These are phyloP conservation scores for Chaetoceros muelleri DNA, from an alignment of 108 stramenopile genomes.

Conservation along the genomic window DNA sequence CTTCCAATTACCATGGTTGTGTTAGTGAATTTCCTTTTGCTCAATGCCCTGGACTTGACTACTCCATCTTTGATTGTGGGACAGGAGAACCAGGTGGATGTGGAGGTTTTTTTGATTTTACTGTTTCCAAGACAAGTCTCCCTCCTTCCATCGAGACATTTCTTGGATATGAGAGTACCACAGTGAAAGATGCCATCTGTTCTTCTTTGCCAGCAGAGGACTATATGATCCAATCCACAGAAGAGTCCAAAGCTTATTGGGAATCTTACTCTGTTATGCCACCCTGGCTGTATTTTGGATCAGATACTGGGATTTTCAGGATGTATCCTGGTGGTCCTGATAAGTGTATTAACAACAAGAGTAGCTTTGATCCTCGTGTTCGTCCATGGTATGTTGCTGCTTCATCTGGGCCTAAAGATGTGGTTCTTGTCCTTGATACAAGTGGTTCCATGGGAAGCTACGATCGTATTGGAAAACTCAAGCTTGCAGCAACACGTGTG, in stretches of 20 bases:
- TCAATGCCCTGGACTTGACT: background rate
- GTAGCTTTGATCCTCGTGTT: conserved; percentile 38
- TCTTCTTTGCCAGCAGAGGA: background rate
- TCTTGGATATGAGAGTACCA: background rate
- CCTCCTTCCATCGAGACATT: background rate
- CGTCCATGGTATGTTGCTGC: conserved; percentile 70
- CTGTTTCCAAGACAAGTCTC: background rate
- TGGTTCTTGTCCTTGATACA: conserved; percentile 46
- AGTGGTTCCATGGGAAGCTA: conserved; percentile 31
- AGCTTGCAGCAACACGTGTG: conserved; percentile 29
- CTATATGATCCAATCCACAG: background rate
- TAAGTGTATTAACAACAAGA: background rate
- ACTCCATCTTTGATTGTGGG: background rate
- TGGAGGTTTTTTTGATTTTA: background rate
- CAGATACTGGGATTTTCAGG: conserved; percentile 38
- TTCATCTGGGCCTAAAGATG: conserved; percentile 47
- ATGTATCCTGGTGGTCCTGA: conserved; percentile 35
- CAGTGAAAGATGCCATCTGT: background rate
- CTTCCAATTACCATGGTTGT: background rate
- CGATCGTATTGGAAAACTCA: conserved; percentile 14
- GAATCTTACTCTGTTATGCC: background rate
- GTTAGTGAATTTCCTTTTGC: background rate
- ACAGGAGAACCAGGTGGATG: background rate
- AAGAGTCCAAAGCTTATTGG: background rate
- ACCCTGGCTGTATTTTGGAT: conserved; percentile 31